A percentile compares a stretch with the other conserved stretches of the same genome.
Evolutionary conservation across 1,284 basidiomycete species (phyloP).

Genomic region (Rhodotorula sp.): DNA sequence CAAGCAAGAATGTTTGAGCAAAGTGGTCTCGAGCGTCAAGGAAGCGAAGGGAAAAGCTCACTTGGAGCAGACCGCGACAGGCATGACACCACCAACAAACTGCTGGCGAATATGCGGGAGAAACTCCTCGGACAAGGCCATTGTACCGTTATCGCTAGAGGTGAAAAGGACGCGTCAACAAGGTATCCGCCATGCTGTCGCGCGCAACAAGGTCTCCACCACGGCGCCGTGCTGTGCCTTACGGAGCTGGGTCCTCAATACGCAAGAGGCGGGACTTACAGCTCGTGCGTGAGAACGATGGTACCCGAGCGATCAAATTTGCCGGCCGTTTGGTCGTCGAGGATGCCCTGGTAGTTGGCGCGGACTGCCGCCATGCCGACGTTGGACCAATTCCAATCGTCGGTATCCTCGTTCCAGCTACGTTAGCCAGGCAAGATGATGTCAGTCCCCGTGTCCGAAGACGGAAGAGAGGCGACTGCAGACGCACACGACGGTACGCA

Average conservation of each 20-base stretch:
- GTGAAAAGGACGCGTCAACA: background rate
- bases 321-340: constrained; percentile 45
- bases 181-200: background rate
- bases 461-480: no score
- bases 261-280: constrained; percentile 22
- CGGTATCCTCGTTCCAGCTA: constrained; percentile 54
- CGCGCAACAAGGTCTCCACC: no score
- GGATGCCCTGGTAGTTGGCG: constrained; percentile 51
- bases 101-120: constrained; percentile 24
- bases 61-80: constrained; percentile 44
- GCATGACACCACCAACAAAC: constrained; percentile 33
- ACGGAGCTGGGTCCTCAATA: no score
- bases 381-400: constrained; percentile 28
- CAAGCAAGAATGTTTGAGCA: constrained; percentile 40
- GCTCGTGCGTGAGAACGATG: constrained; percentile 54
- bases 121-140: constrained; percentile 41
- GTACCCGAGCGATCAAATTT: constrained; percentile 47
- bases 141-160: constrained; percentile 34
- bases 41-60: background rate
- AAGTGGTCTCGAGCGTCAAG: constrained; percentile 33
- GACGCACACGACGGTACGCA: constrained; percentile 51
- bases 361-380: constrained; percentile 45
- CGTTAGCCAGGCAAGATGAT: background rate
- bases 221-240: no score
- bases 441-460: background rate